Base-by-base conservation (phyloP, 176 grass and related monocot genomes). In the Aegilops longissima region DNA sequence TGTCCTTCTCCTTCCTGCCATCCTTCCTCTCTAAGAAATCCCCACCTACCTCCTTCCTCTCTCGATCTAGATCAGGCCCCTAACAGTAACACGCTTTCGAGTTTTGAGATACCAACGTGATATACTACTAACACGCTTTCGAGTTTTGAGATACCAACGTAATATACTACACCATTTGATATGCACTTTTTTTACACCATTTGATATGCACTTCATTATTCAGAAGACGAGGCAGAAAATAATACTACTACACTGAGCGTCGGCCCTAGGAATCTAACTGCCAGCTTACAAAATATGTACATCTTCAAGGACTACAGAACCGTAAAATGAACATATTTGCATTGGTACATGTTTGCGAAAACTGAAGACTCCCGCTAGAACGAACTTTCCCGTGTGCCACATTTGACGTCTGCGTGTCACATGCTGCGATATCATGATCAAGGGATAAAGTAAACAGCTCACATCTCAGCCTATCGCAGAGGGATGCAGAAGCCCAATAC, bases 221-320 rank as follows among this genome's bases (percentile, higher is more conserved):
- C 35, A 61, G 11, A 33, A 61, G 11, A 33, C 12, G 80, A 52
- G 42, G 63, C 79, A 33, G 5, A 47, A 30, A 2, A 66, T 45
- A 45, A 81, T 40, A 40, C 9, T 40, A 61, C 76, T 31, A 67
- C 11, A 84, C 16, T 23, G 39, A 73, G 12, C 31, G n/a, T 35
- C 47, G 23, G 49, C 9, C 29, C 68, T 75, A 66, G 45, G 30
- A 76, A 20, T 45, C 69, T 66, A 76, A 20, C 9, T 0, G 11
- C 21, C 14, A 66, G 14, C 35, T 66, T 84, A 82, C 88, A 90
- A 61, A 21, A 84, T 84, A 91, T 87, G 47, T 84, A 87, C 89
- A 91, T 42, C 40, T 42, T 40, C 9, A 42, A 44, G 58, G 4
- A 45, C 80, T 80, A 61, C 18, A 42, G 5, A 68, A 38, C n/a